A percentile compares a stretch with the other conserved stretches of the same genome.
phyloP scores from a whole-genome alignment of 2,329 filamentous ascomycete species.

The Scedosporium minutisporum region DNA sequence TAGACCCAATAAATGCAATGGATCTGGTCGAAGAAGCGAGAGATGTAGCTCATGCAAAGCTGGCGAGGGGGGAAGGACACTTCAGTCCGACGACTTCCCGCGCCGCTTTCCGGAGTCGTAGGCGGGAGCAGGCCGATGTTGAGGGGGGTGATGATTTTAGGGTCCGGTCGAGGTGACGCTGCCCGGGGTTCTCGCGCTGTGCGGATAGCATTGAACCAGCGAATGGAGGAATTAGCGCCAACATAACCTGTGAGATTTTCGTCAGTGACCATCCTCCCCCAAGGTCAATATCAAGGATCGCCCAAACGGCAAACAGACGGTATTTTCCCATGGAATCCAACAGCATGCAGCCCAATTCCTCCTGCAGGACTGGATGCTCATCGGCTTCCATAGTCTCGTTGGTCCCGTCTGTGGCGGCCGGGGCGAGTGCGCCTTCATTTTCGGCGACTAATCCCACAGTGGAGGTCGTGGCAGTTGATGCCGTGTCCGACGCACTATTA shows the following conservation, averaged over 20 bases:
- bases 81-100: background rate
- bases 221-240: conserved; percentile 4
- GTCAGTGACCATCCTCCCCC: background rate
- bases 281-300: background rate
- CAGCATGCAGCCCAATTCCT: conserved; percentile 3
- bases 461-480: background rate
- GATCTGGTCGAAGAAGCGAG: conserved; percentile 3
- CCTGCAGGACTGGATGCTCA: conserved; percentile 1
- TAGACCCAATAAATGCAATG: conserved; percentile 2
- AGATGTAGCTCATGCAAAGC: background rate
- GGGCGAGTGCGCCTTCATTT: background rate
- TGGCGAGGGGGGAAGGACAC: conserved; percentile 1
- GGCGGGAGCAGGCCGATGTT: conserved; percentile 2
- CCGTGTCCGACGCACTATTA: background rate
- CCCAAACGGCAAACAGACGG: background rate
- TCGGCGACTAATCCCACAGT: background rate
- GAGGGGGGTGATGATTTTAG: conserved; percentile 4
- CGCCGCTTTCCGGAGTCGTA: background rate
- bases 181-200: background rate
- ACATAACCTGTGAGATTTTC: background rate
- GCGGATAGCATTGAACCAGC: conserved; percentile 4
- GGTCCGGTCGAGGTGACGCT: background rate
- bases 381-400: conserved; percentile 2
- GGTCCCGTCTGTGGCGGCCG: background rate
- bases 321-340: conserved; percentile 6